Conservation (phyloP, 2,329 filamentous ascomycete species). For the Parafenestella ontariensis region DNA sequence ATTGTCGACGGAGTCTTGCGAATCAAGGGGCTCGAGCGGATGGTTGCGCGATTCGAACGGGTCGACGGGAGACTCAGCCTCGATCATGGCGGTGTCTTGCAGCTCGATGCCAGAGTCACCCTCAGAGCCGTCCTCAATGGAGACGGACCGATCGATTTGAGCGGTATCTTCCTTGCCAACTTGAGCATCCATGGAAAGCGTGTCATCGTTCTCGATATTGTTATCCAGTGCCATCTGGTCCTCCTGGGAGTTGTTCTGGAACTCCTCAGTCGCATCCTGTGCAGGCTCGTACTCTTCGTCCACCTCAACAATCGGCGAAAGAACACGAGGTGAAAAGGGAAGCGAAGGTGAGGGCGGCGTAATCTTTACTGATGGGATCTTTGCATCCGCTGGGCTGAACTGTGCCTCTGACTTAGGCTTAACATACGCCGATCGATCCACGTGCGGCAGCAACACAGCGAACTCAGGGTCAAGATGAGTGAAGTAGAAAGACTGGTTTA, state of each 20-base stretch:
- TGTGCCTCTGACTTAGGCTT: neutral
- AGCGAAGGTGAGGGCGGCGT: neutral
- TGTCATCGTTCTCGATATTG: neutral
- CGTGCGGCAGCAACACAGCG: neutral
- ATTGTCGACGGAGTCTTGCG: neutral
- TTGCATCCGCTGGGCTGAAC: neutral
- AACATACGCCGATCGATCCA: neutral
- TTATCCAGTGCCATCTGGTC: neutral
- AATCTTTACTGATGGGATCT: neutral
- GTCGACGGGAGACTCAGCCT: neutral
- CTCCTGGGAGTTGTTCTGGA: neutral
- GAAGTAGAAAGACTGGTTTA: conserved; percentile 6
- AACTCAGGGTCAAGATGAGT: conserved; percentile 9
- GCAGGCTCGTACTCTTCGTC: neutral
- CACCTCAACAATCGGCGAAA: neutral
- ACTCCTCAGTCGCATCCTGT: neutral
- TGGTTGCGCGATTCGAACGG: neutral
- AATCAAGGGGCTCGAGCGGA: neutral
- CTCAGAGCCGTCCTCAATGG: neutral
- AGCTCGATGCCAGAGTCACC: conserved; percentile 6
- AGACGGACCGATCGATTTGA: neutral
- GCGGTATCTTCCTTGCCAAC: neutral
- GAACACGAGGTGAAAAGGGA: neutral
- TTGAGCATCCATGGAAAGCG: too few species aligned
- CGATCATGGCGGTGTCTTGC: neutral